Conservation (phyloP, 306 rosid genomes). For the Rosa persica region DNA sequence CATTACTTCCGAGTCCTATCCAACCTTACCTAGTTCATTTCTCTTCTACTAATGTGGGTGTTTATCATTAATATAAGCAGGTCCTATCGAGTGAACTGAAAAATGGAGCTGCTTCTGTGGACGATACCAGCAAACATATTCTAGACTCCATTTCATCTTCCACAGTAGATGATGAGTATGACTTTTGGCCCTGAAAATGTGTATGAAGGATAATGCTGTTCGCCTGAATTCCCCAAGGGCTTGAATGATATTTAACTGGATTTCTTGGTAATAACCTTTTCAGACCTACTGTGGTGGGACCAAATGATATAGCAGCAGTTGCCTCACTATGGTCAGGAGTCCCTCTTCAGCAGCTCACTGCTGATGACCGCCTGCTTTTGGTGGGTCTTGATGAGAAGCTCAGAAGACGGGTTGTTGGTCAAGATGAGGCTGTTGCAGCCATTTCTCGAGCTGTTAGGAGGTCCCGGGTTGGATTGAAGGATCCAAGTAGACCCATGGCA, state of each 20-base stretch:
- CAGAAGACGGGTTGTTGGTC: slow-evolving; percentile 69
- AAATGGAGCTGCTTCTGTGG: slow-evolving; percentile 45
- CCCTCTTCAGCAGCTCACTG: slow-evolving; percentile 76
- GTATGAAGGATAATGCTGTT: slow-evolving; percentile 13
- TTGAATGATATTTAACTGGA: slow-evolving; percentile 29
- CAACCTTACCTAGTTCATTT: not conserved
- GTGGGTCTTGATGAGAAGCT: slow-evolving; percentile 64
- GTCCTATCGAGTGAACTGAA: slow-evolving; percentile 56
- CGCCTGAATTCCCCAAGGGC: slow-evolving; percentile 16
- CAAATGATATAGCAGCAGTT: slow-evolving; percentile 71
- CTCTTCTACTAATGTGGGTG: slow-evolving; percentile 20
- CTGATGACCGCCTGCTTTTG: slow-evolving; percentile 59
- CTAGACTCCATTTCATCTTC: slow-evolving; percentile 55
- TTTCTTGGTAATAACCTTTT: slow-evolving; percentile 28
- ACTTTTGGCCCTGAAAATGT: slow-evolving; percentile 29
- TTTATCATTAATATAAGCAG: slow-evolving; percentile 34
- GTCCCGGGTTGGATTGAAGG: slow-evolving; percentile 73
- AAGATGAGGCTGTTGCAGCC: slow-evolving; percentile 76
- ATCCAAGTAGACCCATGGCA: slow-evolving; percentile 78
- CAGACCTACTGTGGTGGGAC: slow-evolving; percentile 60
- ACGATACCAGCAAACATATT: slow-evolving; percentile 38
- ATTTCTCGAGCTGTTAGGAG: slow-evolving; percentile 78
- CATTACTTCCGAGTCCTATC: slow-evolving; percentile 6
- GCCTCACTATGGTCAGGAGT: slow-evolving; percentile 85
- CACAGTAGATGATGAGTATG: slow-evolving; percentile 56